phyloP scores from a whole-genome alignment of 371 early-diverging fungal genomes.

The Ordospora pajunii region DNA sequence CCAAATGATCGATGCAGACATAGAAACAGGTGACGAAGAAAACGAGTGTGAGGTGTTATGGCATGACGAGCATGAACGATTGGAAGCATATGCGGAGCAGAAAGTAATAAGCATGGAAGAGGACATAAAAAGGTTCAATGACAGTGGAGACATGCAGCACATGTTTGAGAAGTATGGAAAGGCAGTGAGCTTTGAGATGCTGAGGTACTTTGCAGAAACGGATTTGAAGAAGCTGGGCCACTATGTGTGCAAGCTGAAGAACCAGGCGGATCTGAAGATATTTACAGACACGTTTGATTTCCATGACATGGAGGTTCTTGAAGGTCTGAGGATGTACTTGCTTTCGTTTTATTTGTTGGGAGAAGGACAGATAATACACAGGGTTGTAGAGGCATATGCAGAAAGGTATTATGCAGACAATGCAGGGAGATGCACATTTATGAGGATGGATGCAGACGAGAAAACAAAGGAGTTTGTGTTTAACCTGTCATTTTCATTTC shows the following conservation, averaged over 20 bases:
- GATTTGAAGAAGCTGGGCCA: slow-evolving; percentile 74
- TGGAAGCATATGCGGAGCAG: not conserved
- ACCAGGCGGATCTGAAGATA: slow-evolving; percentile 67
- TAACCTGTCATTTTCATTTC: slow-evolving; percentile 72
- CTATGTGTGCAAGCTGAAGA: slow-evolving; percentile 71
- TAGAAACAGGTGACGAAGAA: not conserved
- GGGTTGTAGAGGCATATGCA: slow-evolving; percentile 75
- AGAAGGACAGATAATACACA: slow-evolving; percentile 80
- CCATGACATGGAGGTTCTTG: slow-evolving; percentile 69
- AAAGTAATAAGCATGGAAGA: not conserved
- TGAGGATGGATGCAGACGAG: not conserved
- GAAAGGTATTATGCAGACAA: slow-evolving; percentile 63
- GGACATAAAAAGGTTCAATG: slow-evolving; percentile 5
- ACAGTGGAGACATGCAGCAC: not conserved
- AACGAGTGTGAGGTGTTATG: not conserved
- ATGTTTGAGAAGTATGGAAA: slow-evolving; percentile 2
- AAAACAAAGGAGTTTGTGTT: slow-evolving; percentile 63
- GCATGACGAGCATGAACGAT: no score
- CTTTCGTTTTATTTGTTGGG: slow-evolving; percentile 78
- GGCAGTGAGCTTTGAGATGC: slow-evolving; percentile 57
- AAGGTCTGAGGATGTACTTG: slow-evolving; percentile 71
- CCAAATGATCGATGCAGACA: not conserved
- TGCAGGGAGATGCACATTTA: not conserved
- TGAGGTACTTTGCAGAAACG: slow-evolving; percentile 67
- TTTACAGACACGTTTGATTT: slow-evolving; percentile 76